These are phyloP conservation scores for Fusarium mexicanum DNA, from an alignment of 2,329 filamentous ascomycete genomes.

Conservation along the genomic window DNA sequence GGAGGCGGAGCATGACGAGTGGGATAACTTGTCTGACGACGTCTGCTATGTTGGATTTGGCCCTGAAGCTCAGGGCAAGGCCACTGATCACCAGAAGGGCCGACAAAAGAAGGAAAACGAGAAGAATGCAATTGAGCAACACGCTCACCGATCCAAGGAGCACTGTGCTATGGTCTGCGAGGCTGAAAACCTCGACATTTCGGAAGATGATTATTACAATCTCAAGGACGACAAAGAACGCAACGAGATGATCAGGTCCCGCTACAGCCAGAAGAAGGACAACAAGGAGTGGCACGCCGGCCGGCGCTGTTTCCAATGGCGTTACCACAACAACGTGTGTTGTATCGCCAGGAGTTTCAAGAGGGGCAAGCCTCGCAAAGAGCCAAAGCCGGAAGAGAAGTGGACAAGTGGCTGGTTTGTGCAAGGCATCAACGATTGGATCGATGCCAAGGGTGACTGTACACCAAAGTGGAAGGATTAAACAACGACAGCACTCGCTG, in stretches of 20 bases:
- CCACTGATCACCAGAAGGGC: conserved; percentile 44
- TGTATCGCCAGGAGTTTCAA: conserved; percentile 57
- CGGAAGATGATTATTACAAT: conserved; percentile 47
- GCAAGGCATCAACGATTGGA: conserved; percentile 59
- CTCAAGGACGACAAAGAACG: conserved; percentile 44
- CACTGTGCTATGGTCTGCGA: conserved; percentile 62
- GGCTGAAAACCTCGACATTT: conserved; percentile 49
- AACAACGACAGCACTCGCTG: background rate
- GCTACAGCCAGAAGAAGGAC: conserved; percentile 40
- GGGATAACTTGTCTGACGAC: conserved; percentile 64
- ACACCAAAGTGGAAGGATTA: conserved; percentile 52
- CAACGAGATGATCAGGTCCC: conserved; percentile 40
- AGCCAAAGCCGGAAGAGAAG: conserved; percentile 45
- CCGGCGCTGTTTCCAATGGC: conserved; percentile 58
- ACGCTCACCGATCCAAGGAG: conserved; percentile 56
- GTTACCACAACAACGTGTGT: conserved; percentile 56
- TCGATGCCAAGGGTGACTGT: conserved; percentile 56
- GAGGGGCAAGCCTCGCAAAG: conserved; percentile 51
- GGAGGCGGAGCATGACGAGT: conserved; percentile 54
- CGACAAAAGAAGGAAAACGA: conserved; percentile 52
- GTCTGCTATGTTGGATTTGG: conserved; percentile 56
- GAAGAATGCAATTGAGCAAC: conserved; percentile 54
- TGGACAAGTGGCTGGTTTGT: conserved; percentile 59
- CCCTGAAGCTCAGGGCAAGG: conserved; percentile 47
- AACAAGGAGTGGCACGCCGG: conserved; percentile 43